A percentile compares a stretch with the other conserved stretches of the same genome.
Conservation (phyloP, 371 early-diverging fungal species). For the Circinella umbellata region DNA sequence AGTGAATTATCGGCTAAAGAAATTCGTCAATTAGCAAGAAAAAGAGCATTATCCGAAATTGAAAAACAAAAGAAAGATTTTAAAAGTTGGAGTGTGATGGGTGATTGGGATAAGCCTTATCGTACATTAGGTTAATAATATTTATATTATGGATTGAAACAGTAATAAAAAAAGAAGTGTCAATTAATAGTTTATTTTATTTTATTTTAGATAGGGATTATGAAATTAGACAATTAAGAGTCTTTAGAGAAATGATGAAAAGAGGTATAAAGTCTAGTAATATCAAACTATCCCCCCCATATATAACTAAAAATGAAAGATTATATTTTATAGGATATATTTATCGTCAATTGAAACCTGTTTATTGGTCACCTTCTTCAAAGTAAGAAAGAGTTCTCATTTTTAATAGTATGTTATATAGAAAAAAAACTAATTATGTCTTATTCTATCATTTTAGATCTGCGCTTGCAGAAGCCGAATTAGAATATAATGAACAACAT, state of each 20-base stretch:
- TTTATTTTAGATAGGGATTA: constrained; percentile 64
- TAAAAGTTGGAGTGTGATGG: constrained; percentile 80
- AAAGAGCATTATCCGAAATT: constrained; percentile 72
- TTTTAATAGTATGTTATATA: not conserved
- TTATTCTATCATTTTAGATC: constrained; percentile 51
- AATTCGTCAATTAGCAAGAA: constrained; percentile 72
- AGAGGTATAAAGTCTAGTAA: constrained; percentile 42
- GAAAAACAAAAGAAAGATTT: constrained; percentile 72
- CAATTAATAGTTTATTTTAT: not conserved
- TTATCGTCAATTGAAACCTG: constrained; percentile 82
- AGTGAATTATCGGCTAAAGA: constrained; percentile 59
- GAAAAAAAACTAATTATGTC: not conserved
- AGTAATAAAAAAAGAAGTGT: no score
- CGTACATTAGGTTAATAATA: constrained; percentile 61
- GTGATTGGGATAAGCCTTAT: constrained; percentile 87
- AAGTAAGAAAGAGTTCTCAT: constrained; percentile 21
- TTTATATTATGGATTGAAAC: not conserved
- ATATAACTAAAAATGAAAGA: not conserved
- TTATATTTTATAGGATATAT: constrained; percentile 53
- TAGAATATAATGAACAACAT: constrained; percentile 90
- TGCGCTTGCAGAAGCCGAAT: constrained; percentile 91
- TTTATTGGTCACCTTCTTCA: constrained; percentile 93
- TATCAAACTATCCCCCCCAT: no score
- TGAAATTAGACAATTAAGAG: constrained; percentile 77
- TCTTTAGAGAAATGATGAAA: constrained; percentile 80